A percentile compares a stretch with the other conserved stretches of the same genome.
Evolutionary conservation across 208 protist species (phyloP).

Genomic region (Leishmania braziliensis): DNA sequence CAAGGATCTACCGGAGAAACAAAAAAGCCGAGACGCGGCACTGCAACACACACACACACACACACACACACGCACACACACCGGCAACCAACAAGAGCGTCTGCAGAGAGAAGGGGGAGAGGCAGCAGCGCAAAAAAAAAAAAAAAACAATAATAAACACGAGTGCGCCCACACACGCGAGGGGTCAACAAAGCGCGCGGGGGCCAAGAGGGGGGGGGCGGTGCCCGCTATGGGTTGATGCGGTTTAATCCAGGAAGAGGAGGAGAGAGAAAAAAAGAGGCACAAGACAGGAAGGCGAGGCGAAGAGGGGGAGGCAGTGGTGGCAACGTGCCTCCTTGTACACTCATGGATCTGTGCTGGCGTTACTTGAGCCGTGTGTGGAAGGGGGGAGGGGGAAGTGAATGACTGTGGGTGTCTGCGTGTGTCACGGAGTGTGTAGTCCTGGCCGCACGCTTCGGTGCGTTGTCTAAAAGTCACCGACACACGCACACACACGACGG

Average conservation of each 20-base stretch:
- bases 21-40: not conserved
- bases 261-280: not conserved
- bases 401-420: not conserved
- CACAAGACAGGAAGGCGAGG: constrained; percentile 2
- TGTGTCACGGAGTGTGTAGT: not conserved
- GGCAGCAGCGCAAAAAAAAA: not conserved
- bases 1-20: too few species aligned
- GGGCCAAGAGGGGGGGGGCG: not conserved
- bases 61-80: constrained; percentile 6
- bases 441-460: not conserved
- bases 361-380: not conserved
- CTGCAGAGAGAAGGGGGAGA: not conserved
- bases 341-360: not conserved
- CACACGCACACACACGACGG: not conserved
- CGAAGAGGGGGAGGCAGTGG: not conserved
- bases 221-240: too few species aligned
- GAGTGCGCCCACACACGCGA: not conserved
- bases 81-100: not conserved
- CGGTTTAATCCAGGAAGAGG: not conserved
- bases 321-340: not conserved
- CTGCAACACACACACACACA: not conserved
- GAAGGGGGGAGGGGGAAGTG: not conserved
- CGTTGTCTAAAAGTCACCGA: not conserved
- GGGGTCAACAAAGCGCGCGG: not conserved
- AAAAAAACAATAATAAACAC: not conserved